Base-by-base conservation (phyloP, 352 stramenopile species). In the Pseudoperonospora humuli region DNA sequence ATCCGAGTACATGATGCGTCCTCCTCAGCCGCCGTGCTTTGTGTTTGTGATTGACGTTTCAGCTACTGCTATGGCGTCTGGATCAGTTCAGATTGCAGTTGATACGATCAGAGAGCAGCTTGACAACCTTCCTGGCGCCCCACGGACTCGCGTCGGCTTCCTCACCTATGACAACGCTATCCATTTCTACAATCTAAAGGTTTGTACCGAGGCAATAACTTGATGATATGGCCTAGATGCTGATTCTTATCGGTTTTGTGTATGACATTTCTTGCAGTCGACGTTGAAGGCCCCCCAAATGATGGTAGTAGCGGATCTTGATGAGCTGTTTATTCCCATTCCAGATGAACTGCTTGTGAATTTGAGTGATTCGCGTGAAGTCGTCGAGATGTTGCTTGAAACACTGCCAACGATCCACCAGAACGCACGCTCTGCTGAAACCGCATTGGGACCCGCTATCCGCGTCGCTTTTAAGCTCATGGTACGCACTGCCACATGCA, bases 301-400 rank as follows among this genome's bases (percentile, higher is more conserved):
- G 81, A 93, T 94, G 79, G 75, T 94, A 20, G 70, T 94, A 35
- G 72, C 82, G 20, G 82, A 94, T 47, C 55, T 94, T 17, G 81
- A 94, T 25, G 82, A 94, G 32, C 70, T 92, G 1, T 94, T 94
- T 63, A 92, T 91, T 40, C 82, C 82, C n/a, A 91, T 94, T 33
- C 82, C 82, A 9, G 96, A 99, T 54, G 93, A 99, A 66, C 67
- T 99, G 34, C 75, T 99, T 31, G 96, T 99, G 8, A 99, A 99
- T 68, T 62, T 99, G 39, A 86, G 80, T 26, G 80, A 99, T 54
- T 96, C 79, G 28, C 77, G 95, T 26, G 71, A 92, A 8, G 71
- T 98, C 8, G 73, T 99, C 13, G 95, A 99, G 29, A 67, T 75
- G 31, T 88, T 99, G 50, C 77, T 99, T 26, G 94, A 99, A 48